Percentiles rank a stretch among this genome's conserved stretches.
These are phyloP conservation scores for Fusarium devonianum DNA, from an alignment of 2,329 filamentous ascomycete genomes.

Conservation along the genomic window DNA sequence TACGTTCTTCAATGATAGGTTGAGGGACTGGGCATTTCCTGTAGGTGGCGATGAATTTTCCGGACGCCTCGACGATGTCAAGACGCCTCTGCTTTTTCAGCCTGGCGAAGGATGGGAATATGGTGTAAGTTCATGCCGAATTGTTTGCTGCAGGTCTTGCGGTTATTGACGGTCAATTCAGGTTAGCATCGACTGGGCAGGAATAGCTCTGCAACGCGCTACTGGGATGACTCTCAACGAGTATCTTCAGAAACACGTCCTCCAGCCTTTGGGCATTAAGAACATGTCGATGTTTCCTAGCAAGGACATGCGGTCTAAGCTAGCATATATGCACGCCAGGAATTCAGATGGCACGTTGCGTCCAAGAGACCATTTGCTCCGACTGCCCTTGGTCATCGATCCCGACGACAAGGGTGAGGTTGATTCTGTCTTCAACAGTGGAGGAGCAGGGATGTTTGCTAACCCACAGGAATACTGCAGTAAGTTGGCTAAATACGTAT, in stretches of 20 bases:
- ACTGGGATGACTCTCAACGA: slow-evolving; percentile 54
- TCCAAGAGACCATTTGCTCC: slow-evolving; percentile 58
- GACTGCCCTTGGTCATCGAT: slow-evolving; percentile 51
- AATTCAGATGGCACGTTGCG: slow-evolving; percentile 52
- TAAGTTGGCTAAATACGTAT: slow-evolving; percentile 44
- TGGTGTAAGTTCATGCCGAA: slow-evolving; percentile 50
- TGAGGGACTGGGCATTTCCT: slow-evolving; percentile 57
- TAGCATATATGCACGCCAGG: slow-evolving; percentile 65
- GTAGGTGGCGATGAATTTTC: slow-evolving; percentile 65
- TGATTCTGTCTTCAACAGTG: slow-evolving; percentile 60
- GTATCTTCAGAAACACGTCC: slow-evolving; percentile 58
- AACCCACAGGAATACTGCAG: slow-evolving; percentile 67
- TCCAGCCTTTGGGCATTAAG: slow-evolving; percentile 55
- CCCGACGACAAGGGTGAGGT: slow-evolving; percentile 51
- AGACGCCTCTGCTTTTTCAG: slow-evolving; percentile 65
- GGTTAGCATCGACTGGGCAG: slow-evolving; percentile 62
- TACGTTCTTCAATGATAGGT: slow-evolving; percentile 58
- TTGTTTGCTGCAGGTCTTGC: neutral
- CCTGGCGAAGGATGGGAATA: slow-evolving; percentile 70
- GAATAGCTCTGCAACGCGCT: slow-evolving; percentile 55
- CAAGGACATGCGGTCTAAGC: slow-evolving; percentile 57
- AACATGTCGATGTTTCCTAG: slow-evolving; percentile 65
- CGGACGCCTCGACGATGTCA: slow-evolving; percentile 59
- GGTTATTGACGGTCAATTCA: slow-evolving; percentile 37
- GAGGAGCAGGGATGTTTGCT: slow-evolving; percentile 68